phyloP scores from a whole-genome alignment of 139 green algal genomes.

The Chlamydomonas sp. region DNA sequence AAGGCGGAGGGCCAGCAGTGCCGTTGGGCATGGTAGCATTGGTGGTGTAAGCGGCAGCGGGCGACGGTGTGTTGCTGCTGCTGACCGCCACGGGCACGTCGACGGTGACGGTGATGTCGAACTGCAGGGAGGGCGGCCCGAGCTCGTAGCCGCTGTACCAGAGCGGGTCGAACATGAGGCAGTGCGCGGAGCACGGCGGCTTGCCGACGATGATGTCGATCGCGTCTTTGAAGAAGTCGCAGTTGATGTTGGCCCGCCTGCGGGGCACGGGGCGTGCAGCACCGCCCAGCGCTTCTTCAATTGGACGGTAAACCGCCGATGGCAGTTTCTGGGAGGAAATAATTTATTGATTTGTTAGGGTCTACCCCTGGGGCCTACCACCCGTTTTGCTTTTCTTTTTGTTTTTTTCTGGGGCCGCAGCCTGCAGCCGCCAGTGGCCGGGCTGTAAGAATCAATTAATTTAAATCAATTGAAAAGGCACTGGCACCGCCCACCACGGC shows the following conservation, averaged over 20 bases:
- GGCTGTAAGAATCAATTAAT: too few relatives aligned
- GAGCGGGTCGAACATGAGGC: slow-evolving; percentile 54
- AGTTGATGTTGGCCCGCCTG: slow-evolving; percentile 61
- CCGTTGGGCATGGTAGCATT: not conserved
- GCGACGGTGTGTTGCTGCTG: slow-evolving; percentile 1
- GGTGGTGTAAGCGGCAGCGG: not conserved
- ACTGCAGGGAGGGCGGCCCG: slow-evolving; percentile 47
- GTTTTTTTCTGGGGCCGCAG: too few relatives aligned
- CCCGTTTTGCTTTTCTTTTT: too few relatives aligned
- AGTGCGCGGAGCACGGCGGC: slow-evolving; percentile 55
- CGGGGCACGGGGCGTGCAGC: not conserved
- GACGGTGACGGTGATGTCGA: slow-evolving; percentile 41
- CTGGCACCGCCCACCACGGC: too few relatives aligned
- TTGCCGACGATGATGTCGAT: slow-evolving; percentile 37
- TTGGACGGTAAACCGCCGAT: too few relatives aligned
- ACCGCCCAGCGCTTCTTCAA: too few relatives aligned
- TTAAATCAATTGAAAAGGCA: too few relatives aligned
- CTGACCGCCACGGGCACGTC: not conserved
- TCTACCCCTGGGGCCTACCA: too few relatives aligned
- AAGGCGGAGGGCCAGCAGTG: not conserved
- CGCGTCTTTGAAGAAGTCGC: slow-evolving; percentile 46
- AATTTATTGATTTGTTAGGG: too few relatives aligned
- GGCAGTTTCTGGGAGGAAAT: too few relatives aligned
- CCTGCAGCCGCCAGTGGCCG: too few relatives aligned
- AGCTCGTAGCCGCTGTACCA: slow-evolving; percentile 47